Base-by-base conservation (phyloP, 345 rosid species). In the Pistacia integerrima region DNA sequence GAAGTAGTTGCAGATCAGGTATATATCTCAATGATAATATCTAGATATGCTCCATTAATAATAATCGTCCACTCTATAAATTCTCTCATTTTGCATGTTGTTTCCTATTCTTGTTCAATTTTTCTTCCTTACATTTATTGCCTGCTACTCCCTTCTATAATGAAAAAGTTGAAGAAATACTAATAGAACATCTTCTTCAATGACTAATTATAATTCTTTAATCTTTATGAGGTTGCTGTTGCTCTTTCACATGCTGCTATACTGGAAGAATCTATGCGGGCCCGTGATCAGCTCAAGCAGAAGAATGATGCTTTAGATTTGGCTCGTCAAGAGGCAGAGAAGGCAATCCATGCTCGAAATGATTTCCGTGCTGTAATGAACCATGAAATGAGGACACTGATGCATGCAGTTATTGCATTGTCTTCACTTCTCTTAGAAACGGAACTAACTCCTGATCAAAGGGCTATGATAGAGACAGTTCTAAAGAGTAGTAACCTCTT, bases 1-100 rank as follows among this genome's bases (percentile, higher is more conserved):
- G 97, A 92, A 86, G 94, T 90, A 69, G 97, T 95, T 54, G 94
- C 96, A 5, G 99, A 93, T 84, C 99, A 95, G 98, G 99, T 95
- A 59, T 46, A 7, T 48, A 25, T 49, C 35, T 13, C 49, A 22
- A 30, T 20, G 56, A 11, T 22, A 22, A 25, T 22, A 5, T 12
- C 70, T 25, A 25, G 20, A 25, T 25, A 16, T 49, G 36, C 12
- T 67, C 11, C 38, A 25, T 0, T 16, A 16, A 38, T 44, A 17
- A 22, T 16, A 72, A 5, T 63, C 33, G 35, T 63, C 44, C 48
- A 30, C 11, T 49, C 69, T 63, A 3, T 48, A 49, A 30, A 35
- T 17, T 51, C 13, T 62, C 28, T 49, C 33, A 60, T 73, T 48
- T 52, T 49, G 58, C 28, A 11, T 22, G 7, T 38, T 18, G 22